Percentiles rank a stretch among this genome's conserved stretches.
These are phyloP conservation scores for Diplocarpon rosae DNA, from an alignment of 2,329 filamentous ascomycete genomes.

Conservation along the genomic window DNA sequence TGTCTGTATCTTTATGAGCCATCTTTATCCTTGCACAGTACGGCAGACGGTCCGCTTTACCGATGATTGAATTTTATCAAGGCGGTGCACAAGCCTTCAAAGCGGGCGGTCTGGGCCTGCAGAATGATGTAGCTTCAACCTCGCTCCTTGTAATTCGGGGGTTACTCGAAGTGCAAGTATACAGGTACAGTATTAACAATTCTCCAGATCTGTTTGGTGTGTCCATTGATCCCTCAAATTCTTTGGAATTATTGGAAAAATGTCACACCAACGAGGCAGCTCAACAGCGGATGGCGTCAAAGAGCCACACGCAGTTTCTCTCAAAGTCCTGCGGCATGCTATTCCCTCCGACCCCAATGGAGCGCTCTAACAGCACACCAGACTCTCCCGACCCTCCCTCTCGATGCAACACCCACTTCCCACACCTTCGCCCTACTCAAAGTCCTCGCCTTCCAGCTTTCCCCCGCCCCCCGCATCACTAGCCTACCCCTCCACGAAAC, in stretches of 20 bases:
- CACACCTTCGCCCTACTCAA: conserved; percentile 33
- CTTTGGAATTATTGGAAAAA: conserved; percentile 4
- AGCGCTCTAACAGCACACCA: conserved; percentile 28
- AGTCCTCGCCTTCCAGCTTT: conserved; percentile 33
- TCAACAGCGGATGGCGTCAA: conserved; percentile 36
- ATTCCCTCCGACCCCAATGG: background rate
- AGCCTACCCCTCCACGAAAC: conserved; percentile 49
- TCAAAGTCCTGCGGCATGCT: conserved; percentile 60
- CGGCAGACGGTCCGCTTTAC: background rate
- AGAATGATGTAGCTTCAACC: conserved; percentile 3
- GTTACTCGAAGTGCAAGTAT: background rate
- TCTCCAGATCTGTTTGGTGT: background rate
- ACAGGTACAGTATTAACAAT: too few species aligned
- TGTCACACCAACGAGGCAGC: conserved; percentile 26
- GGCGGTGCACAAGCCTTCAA: too few species aligned
- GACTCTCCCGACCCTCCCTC: conserved; percentile 72
- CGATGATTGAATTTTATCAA: too few species aligned
- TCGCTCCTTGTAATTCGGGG: background rate
- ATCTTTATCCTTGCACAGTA: conserved; percentile 1
- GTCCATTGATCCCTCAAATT: too few species aligned
- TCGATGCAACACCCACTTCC: conserved; percentile 58
- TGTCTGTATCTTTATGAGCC: background rate
- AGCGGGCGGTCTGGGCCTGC: conserved; percentile 8
- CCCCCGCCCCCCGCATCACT: conserved; percentile 50
- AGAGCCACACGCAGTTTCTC: conserved; percentile 67